Percentiles rank a stretch among this genome's conserved stretches.
These are phyloP conservation scores for Pythium coloratum DNA, from an alignment of 352 stramenopile species.

Conservation along the genomic window DNA sequence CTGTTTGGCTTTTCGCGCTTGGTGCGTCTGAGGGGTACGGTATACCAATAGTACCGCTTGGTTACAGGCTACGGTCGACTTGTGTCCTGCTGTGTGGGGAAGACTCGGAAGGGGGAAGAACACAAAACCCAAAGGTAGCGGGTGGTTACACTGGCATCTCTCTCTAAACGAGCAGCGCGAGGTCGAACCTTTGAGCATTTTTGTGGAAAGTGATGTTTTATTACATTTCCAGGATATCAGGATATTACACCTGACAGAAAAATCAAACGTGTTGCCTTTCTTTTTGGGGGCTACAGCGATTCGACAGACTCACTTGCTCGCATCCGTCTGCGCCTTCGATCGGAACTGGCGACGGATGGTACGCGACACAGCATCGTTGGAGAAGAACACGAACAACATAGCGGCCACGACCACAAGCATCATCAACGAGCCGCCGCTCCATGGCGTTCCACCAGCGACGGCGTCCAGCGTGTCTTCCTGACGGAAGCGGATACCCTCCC, in stretches of 20 bases:
- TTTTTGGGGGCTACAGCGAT: not conserved
- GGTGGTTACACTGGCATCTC: conserved; percentile 39
- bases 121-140: conserved; percentile 12
- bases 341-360: conserved; percentile 51
- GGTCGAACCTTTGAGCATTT: conserved; percentile 7
- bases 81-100: not conserved
- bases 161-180: conserved; percentile 22
- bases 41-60: conserved; percentile 4
- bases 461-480: conserved; percentile 41
- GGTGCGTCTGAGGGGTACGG: conserved; percentile 5
- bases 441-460: conserved; percentile 25
- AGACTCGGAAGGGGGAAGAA: not conserved
- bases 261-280: conserved; percentile 16
- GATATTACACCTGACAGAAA: conserved; percentile 28
- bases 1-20: conserved; percentile 8
- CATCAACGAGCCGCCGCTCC: conserved; percentile 38
- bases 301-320: conserved; percentile 25
- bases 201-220: conserved; percentile 17
- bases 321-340: conserved; percentile 34
- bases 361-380: conserved; percentile 65
- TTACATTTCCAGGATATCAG: conserved; percentile 16
- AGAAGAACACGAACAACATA: conserved; percentile 60
- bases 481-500: conserved; percentile 36
- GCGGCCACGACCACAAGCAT: conserved; percentile 58
- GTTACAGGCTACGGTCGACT: conserved; percentile 15